These are phyloP conservation scores for Aspergillus sp. DNA, from an alignment of 2,329 filamentous ascomycete genomes.

Conservation along the genomic window DNA sequence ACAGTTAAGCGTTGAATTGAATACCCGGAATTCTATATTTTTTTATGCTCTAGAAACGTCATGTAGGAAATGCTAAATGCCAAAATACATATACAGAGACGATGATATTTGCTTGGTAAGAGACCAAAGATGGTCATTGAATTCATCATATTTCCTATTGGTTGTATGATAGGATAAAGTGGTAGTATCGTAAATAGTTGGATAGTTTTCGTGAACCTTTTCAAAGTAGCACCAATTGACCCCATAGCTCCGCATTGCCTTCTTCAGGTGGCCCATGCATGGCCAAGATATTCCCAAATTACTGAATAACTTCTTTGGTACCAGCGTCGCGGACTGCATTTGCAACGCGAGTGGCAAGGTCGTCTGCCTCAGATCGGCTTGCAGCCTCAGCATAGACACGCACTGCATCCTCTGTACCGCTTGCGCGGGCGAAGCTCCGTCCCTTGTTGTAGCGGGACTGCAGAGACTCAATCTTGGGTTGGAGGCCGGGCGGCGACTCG, in stretches of 20 bases:
- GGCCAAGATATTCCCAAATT: not conserved
- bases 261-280: not conserved
- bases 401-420: conserved; percentile 93
- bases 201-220: conserved; percentile 5
- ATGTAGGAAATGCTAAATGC: not conserved
- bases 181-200: conserved; percentile 5
- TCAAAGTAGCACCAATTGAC: not conserved
- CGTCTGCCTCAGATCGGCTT: conserved; percentile 84
- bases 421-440: conserved; percentile 86
- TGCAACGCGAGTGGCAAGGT: conserved; percentile 81
- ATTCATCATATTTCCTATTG: conserved; percentile 17
- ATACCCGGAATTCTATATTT: not conserved
- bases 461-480: conserved; percentile 80
- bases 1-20: conserved; percentile 4
- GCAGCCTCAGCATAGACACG: conserved; percentile 94
- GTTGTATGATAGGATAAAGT: conserved; percentile 13
- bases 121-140: conserved; percentile 13
- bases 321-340: conserved; percentile 66
- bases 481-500: conserved; percentile 73
- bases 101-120: not conserved
- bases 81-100: not conserved
- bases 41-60: not conserved
- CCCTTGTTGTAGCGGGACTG: conserved; percentile 91
- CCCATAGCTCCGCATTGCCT: not conserved
- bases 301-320: conserved; percentile 24